A percentile compares a stretch with the other conserved stretches of the same genome.
Evolutionary conservation across 192 early-diverging fungal species (phyloP).

Genomic region (Backusella liffmaniae): DNA sequence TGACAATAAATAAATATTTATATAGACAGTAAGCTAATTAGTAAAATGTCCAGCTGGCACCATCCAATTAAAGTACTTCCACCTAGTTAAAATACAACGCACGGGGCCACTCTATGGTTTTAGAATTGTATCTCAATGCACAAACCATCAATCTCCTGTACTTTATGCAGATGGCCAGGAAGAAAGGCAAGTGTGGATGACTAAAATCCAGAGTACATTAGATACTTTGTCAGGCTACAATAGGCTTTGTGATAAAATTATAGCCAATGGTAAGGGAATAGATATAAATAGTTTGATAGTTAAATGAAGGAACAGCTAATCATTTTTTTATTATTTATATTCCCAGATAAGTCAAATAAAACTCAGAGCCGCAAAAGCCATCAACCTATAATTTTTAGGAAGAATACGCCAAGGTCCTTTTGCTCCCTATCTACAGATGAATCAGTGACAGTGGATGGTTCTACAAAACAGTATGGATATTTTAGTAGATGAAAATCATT

Average conservation of each 20-base stretch:
- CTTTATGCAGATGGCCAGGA: conserved; percentile 4
- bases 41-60: neutral
- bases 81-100: neutral
- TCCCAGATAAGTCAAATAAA: neutral
- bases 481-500: neutral
- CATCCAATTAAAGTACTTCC: neutral
- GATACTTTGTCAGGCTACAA: neutral
- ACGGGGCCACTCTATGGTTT: neutral
- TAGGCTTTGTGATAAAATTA: neutral
- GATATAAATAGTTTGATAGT: neutral
- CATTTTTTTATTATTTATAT: neutral
- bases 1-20: neutral
- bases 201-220: neutral
- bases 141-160: neutral
- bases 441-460: neutral
- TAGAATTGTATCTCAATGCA: neutral
- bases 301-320: too few relatives aligned
- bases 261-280: neutral
- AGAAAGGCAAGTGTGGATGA: neutral
- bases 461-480: neutral
- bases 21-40: neutral
- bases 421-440: neutral
- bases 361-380: neutral
- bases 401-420: neutral
- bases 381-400: neutral